A percentile compares a stretch with the other conserved stretches of the same genome.
phyloP scores from a whole-genome alignment of 345 rosid species.

The Isatis tinctoria region DNA sequence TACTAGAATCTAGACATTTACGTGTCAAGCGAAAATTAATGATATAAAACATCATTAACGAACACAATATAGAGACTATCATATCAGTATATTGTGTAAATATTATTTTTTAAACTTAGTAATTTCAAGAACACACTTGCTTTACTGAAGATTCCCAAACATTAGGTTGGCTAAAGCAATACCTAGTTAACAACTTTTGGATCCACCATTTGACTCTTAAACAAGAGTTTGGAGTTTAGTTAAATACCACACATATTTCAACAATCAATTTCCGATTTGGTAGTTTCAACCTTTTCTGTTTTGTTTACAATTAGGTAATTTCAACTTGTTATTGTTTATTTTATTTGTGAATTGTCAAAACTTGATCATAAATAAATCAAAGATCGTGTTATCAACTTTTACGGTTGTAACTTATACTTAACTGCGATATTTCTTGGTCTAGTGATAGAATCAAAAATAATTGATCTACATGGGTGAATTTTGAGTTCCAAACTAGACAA shows the following conservation, averaged over 20 bases:
- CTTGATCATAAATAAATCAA: background rate
- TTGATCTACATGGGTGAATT: background rate
- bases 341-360: background rate
- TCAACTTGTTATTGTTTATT: background rate
- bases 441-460: background rate
- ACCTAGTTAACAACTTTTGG: constrained; percentile 3
- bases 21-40: background rate
- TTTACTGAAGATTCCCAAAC: background rate
- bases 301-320: background rate
- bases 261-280: background rate
- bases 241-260: background rate
- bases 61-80: background rate
- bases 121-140: background rate
- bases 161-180: constrained; percentile 8
- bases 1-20: no score
- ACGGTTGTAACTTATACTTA: background rate
- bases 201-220: background rate
- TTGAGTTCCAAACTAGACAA: background rate
- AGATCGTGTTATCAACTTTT: background rate
- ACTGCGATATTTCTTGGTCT: background rate
- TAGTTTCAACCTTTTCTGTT: background rate
- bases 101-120: background rate
- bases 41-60: background rate
- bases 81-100: background rate
- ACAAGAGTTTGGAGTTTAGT: background rate